Conservation (phyloP, 345 rosid species). For the Brassica incana region DNA sequence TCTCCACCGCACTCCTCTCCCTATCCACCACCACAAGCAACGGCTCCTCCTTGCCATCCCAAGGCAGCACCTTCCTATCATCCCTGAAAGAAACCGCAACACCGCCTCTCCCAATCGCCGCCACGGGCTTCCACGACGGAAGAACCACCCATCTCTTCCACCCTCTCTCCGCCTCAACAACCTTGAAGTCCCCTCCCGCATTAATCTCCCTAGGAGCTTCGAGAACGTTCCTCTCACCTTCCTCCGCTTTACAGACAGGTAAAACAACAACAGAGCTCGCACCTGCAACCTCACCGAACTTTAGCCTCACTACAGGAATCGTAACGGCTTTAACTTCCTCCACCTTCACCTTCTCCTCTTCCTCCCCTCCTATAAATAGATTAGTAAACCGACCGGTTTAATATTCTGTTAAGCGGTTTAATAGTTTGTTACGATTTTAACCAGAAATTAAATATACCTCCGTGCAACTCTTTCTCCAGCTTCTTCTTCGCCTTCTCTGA, state of each 20-base stretch:
- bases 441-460: conserved; percentile 18
- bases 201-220: conserved; percentile 67
- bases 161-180: conserved; percentile 73
- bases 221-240: conserved; percentile 49
- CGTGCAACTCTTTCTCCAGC: conserved; percentile 48
- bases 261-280: conserved; percentile 65
- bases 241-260: conserved; percentile 71
- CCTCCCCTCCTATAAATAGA: conserved; percentile 30
- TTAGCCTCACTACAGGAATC: conserved; percentile 76
- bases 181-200: conserved; percentile 65
- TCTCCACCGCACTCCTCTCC: conserved; percentile 54
- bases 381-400: background rate
- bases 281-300: conserved; percentile 76
- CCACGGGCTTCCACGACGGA: conserved; percentile 68
- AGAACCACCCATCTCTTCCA: conserved; percentile 92
- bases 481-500: conserved; percentile 60
- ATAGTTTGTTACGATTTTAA: background rate
- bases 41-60: conserved; percentile 80
- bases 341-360: conserved; percentile 21
- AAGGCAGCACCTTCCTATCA: conserved; percentile 62
- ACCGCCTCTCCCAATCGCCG: conserved; percentile 51
- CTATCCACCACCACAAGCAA: conserved; percentile 74
- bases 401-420: background rate
- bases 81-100: conserved; percentile 74
- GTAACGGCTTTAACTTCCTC: conserved; percentile 29